Percentiles rank a stretch among this genome's conserved stretches.
These are phyloP conservation scores for Prunus padus DNA, from an alignment of 306 rosid genomes.

Conservation along the genomic window DNA sequence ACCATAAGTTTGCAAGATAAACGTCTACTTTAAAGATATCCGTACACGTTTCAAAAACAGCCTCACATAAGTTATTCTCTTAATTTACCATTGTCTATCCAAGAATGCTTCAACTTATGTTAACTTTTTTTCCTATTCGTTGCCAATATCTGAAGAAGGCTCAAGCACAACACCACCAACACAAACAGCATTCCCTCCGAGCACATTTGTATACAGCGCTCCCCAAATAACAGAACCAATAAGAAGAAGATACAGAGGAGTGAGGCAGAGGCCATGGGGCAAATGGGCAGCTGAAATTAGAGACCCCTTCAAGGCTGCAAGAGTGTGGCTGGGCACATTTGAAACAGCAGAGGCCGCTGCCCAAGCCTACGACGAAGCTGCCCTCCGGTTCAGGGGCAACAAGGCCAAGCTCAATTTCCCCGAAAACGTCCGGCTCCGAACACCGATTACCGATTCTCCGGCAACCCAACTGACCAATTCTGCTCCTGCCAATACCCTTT, in stretches of 20 bases:
- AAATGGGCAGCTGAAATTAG: slow-evolving; percentile 56
- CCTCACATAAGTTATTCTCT: no score
- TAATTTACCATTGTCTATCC: no score
- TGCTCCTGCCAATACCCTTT: slow-evolving; percentile 25
- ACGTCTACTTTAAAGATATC: no score
- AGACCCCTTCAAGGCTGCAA: slow-evolving; percentile 46
- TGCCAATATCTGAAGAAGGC: neutral
- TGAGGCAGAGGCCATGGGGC: slow-evolving; percentile 55
- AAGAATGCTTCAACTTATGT: no score
- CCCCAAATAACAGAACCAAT: slow-evolving; percentile 13
- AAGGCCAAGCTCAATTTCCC: slow-evolving; percentile 57
- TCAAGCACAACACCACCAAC: neutral
- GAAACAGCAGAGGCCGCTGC: slow-evolving; percentile 53
- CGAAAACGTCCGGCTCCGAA: slow-evolving; percentile 43
- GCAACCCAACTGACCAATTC: slow-evolving; percentile 16
- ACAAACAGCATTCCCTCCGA: neutral
- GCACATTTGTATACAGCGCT: slow-evolving; percentile 29
- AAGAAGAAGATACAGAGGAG: slow-evolving; percentile 53
- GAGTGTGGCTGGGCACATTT: slow-evolving; percentile 54
- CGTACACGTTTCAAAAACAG: no score
- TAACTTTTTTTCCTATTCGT: no score
- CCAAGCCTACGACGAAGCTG: slow-evolving; percentile 46
- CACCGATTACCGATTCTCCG: slow-evolving; percentile 8
- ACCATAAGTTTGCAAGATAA: no score
- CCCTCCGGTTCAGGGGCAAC: slow-evolving; percentile 49